A percentile compares a stretch with the other conserved stretches of the same genome.
These are phyloP conservation scores for Aspergillus tubingensis DNA, from an alignment of 2,329 filamentous ascomycete genomes.

Conservation along the genomic window DNA sequence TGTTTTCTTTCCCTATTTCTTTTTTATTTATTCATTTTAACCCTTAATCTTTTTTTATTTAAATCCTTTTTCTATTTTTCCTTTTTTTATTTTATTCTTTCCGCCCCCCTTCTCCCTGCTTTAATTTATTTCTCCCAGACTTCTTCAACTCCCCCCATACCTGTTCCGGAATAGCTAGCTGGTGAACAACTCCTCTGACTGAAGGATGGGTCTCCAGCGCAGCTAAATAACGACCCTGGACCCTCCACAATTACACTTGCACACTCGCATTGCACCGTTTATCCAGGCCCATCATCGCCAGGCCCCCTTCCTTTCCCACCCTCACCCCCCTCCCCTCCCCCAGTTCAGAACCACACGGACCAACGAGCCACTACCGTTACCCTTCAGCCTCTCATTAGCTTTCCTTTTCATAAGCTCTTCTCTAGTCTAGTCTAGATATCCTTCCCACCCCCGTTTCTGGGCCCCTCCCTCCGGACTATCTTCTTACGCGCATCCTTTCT, in stretches of 20 bases:
- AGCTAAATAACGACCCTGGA: slow-evolving; percentile 46
- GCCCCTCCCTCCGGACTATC: slow-evolving; percentile 22
- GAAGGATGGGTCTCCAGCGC: slow-evolving; percentile 32
- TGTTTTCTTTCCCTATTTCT: slow-evolving; percentile 20
- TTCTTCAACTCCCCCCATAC: slow-evolving; percentile 15
- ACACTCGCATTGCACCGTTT: slow-evolving; percentile 29
- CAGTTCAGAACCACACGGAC: slow-evolving; percentile 29
- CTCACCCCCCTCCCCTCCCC: slow-evolving; percentile 17
- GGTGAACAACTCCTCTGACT: slow-evolving; percentile 22
- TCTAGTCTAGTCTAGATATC: slow-evolving; percentile 26
- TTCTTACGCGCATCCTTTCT: slow-evolving; percentile 16
- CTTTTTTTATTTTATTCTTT: slow-evolving; percentile 16
- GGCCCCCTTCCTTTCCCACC: not conserved
- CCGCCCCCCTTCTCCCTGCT: slow-evolving; percentile 13
- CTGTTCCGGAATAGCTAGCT: slow-evolving; percentile 18
- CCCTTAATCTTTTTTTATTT: slow-evolving; percentile 15
- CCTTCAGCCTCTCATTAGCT: slow-evolving; percentile 27
- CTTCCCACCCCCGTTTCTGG: slow-evolving; percentile 20
- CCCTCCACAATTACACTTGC: slow-evolving; percentile 35
- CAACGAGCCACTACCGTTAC: slow-evolving; percentile 27
- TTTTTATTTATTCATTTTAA: slow-evolving; percentile 14
- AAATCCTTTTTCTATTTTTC: slow-evolving; percentile 17
- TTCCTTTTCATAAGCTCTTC: slow-evolving; percentile 21
- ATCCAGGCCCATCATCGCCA: slow-evolving; percentile 22
- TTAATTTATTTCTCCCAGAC: slow-evolving; percentile 8